Evolutionary conservation across 108 stramenopile species (phyloP), one percentile per base, ranked within the genome.

Genomic region (Nitzschia inconspicua): DNA sequence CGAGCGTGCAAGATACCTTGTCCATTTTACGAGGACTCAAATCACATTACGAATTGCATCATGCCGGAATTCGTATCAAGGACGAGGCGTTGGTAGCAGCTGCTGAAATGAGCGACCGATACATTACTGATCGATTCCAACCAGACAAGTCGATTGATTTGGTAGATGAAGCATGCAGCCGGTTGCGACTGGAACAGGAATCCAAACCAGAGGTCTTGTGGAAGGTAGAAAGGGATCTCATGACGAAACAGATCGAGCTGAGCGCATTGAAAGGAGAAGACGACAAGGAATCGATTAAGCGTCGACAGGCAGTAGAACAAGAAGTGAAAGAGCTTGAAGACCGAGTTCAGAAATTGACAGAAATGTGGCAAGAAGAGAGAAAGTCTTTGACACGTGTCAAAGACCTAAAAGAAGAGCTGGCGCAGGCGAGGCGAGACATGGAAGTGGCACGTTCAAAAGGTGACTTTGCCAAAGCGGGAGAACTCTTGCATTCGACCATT

Each of bases 71-170:
- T 30, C 78, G 92, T 6, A 94, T 98, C 52, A 86, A 84, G 60
- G 97, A 98, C 76, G 88, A 89, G 44, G 94, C 97, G 26, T 75
- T 98, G 18, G 91, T 98, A 2, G 82, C 94, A 0, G 97, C 97
- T 14, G 95, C 93, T 18, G 85, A 77, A 35, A 68, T 98, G 32
- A 85, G 87, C 20, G 83, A 96, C 59, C 86, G 97, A 24, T 98
- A 98, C 83, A 90, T 98, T 47, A 73, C 92, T 6, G 92, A 95
- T 54, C 76, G 97, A 14, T 91, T 88, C 48, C 88, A 95, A 47
- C 97, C 97, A 1, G 97, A 96, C 73, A 93, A 91, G 57, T 72
- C 76, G 23, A 96, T 98, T 52, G 97, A 98, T 69, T 67, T 98
- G 30, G 82, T 98, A n/a, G 97, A 98, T 65, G 97, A 98, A 77